Evolutionary conservation across 2,329 filamentous ascomycete species (phyloP).

Genomic region (Microdochium paspali): DNA sequence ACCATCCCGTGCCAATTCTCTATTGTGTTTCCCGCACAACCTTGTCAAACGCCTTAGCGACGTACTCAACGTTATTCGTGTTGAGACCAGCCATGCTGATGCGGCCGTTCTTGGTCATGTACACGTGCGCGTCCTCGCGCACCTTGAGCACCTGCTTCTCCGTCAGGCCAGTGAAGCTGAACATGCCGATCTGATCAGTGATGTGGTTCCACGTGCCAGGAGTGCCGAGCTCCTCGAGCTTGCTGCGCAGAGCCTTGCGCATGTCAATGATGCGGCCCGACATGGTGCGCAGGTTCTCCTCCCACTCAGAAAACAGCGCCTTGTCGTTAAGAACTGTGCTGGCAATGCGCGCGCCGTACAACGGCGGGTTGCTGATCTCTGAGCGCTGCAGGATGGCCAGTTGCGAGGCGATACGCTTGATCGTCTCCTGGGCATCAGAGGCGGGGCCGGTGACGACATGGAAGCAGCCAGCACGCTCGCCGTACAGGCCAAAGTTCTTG

Average conservation of each 20-base stretch:
- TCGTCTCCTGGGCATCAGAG: slow-evolving; percentile 52
- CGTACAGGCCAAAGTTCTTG: slow-evolving; percentile 97
- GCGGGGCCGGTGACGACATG: slow-evolving; percentile 77
- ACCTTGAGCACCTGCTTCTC: slow-evolving; percentile 67
- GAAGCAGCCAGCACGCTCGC: slow-evolving; percentile 92
- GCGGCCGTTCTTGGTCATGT: slow-evolving; percentile 96
- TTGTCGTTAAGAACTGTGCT: slow-evolving; percentile 75
- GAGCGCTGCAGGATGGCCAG: slow-evolving; percentile 90
- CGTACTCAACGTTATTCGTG: slow-evolving; percentile 83
- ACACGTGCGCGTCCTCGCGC: slow-evolving; percentile 63
- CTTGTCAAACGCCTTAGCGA: slow-evolving; percentile 80
- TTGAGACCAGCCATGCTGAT: slow-evolving; percentile 99
- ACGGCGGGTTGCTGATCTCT: slow-evolving; percentile 94
- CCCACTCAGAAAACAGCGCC: slow-evolving; percentile 79
- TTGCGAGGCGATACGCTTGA: slow-evolving; percentile 68
- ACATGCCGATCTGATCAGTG: slow-evolving; percentile 99
- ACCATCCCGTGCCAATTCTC: background rate
- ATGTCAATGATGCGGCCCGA: slow-evolving; percentile 90
- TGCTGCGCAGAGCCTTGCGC: slow-evolving; percentile 66
- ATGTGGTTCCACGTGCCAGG: slow-evolving; percentile 95
- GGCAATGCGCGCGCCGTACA: slow-evolving; percentile 88
- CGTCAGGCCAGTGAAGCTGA: slow-evolving; percentile 78
- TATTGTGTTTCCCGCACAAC: slow-evolving; percentile 52
- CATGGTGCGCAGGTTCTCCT: slow-evolving; percentile 87
- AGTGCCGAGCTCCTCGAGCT: slow-evolving; percentile 77